phyloP scores from a whole-genome alignment of 805 yeast genomes.

The Cyberlindnera amylophila region DNA sequence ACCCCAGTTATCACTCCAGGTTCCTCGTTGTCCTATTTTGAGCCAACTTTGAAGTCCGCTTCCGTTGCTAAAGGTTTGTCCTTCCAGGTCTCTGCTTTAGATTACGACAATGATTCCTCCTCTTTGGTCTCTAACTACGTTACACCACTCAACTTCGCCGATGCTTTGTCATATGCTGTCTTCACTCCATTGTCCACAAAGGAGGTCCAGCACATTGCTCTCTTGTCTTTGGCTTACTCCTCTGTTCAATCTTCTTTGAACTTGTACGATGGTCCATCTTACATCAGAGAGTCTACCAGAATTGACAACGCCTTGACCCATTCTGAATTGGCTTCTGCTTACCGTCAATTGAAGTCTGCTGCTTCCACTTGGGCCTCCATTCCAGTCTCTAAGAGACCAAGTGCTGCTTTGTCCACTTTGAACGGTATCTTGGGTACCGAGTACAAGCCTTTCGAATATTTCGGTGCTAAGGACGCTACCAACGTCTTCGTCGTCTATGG shows the following conservation, averaged over 20 bases:
- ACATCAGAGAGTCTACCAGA: conserved; percentile 41
- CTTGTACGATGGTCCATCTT: conserved; percentile 77
- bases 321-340: conserved; percentile 34
- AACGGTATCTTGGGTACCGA: conserved; percentile 52
- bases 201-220: conserved; percentile 66
- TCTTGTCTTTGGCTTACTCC: conserved; percentile 62
- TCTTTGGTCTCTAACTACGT: conserved; percentile 62
- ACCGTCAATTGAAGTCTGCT: conserved; percentile 35
- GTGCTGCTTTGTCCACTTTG: conserved; percentile 44
- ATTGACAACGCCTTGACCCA: conserved; percentile 42
- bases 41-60: conserved; percentile 45
- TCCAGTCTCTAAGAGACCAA: conserved; percentile 36
- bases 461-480: conserved; percentile 58
- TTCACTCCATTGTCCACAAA: conserved; percentile 58
- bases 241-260: conserved; percentile 54
- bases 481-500: conserved; percentile 85
- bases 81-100: conserved; percentile 73
- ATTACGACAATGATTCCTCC: conserved; percentile 52
- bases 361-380: conserved; percentile 24
- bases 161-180: conserved; percentile 60
- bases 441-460: conserved; percentile 64
- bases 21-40: conserved; percentile 65
- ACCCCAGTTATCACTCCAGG: conserved; percentile 57
- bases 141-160: conserved; percentile 57
- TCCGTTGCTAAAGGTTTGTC: conserved; percentile 48